Evolutionary conservation across 257 asterid genomes (phyloP).

Genomic region (Coffea canephora): DNA sequence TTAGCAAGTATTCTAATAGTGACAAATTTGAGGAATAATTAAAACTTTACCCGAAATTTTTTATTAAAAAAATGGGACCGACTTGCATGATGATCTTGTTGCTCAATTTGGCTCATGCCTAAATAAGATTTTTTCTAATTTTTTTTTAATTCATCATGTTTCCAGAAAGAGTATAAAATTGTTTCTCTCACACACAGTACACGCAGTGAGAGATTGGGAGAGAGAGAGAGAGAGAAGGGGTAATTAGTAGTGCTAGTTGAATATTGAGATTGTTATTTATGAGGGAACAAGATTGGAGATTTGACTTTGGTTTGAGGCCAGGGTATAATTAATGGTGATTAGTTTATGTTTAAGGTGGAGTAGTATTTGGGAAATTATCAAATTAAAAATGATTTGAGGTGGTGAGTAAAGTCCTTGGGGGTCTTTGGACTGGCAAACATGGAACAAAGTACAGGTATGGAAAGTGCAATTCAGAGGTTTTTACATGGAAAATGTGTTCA

Average conservation of each 20-base stretch:
- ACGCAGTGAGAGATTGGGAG: not conserved
- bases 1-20: not conserved
- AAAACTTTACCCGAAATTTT: not conserved
- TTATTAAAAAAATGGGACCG: not conserved
- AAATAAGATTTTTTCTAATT: not conserved
- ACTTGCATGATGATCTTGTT: slow-evolving; percentile 3
- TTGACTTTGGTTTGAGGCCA: not conserved
- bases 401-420: not conserved
- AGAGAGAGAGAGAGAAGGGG: not conserved
- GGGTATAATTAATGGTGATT: not conserved
- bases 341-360: not conserved
- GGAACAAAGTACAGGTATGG: not conserved
- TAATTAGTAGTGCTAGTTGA: not conserved
- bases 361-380: not conserved
- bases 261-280: not conserved
- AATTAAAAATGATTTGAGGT: not conserved
- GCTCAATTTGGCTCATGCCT: slow-evolving; percentile 1
- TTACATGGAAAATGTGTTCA: not conserved
- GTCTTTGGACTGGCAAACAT: not conserved
- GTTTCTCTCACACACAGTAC: not conserved
- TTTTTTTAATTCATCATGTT: slow-evolving; percentile 3
- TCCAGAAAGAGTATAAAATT: not conserved
- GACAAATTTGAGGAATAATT: slow-evolving; percentile 14
- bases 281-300: not conserved
- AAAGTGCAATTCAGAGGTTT: not conserved